Conservation (phyloP, 2,329 filamentous ascomycete species). For the Hypoxylon sp. region DNA sequence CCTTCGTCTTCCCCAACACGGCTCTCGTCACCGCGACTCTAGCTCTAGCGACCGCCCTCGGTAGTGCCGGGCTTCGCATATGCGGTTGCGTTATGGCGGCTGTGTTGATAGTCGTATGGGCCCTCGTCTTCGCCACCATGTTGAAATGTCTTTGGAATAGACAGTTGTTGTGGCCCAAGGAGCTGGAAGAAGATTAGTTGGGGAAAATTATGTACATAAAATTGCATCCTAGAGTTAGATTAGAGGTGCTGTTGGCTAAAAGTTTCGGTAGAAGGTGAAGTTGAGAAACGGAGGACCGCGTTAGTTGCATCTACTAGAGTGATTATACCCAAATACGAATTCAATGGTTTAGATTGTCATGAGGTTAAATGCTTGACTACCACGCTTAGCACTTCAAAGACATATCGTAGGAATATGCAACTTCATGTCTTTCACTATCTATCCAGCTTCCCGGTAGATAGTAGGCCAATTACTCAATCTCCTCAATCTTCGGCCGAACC, state of each 20-base stretch:
- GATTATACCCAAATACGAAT: neutral
- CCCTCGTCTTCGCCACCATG: conserved; percentile 79
- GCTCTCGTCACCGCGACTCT: conserved; percentile 82
- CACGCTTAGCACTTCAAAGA: neutral
- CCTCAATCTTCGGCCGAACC: conserved; percentile 53
- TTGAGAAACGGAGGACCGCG: neutral
- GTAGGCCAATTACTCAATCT: conserved; percentile 49
- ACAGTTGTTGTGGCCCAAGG: conserved; percentile 84
- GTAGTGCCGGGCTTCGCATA: conserved; percentile 72
- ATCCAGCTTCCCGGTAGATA: neutral
- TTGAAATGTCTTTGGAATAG: conserved; percentile 74
- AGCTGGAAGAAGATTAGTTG: conserved; percentile 56
- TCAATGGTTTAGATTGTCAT: neutral
- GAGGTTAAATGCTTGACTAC: neutral
- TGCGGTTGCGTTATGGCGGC: conserved; percentile 77
- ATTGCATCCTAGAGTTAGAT: neutral
- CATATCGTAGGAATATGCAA: neutral
- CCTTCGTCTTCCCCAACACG: conserved; percentile 86
- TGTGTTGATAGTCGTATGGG: conserved; percentile 77
- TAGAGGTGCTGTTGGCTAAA: neutral
- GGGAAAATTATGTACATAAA: neutral
- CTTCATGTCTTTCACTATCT: neutral
- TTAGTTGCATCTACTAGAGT: neutral
- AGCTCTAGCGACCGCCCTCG: conserved; percentile 75
- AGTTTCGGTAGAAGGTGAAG: neutral